Evolutionary conservation across 495 filamentous ascomycete genomes (phyloP), one percentile per base, ranked within the genome.

Genomic region (Coniosporium apollinis): DNA sequence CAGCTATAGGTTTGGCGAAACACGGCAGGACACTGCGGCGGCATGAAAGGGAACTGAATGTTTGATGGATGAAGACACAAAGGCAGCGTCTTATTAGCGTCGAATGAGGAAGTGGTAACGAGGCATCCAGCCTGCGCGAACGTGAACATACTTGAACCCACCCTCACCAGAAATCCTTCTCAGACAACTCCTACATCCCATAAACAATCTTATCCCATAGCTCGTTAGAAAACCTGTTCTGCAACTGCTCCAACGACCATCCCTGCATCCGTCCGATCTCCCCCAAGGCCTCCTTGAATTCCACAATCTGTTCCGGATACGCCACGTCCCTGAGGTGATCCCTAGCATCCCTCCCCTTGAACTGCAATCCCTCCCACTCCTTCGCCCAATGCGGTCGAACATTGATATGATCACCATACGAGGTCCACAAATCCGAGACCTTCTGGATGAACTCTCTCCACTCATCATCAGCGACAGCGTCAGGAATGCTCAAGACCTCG

Each of bases 311-410:
- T 19, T 63, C 49, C 33, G 58, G 58, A 33, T 67, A 69, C 3
- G 55, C 60, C 0, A 54, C 52, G 9, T 56, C 45, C 41, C 58
- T 65, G 20, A 68, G 38, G 25, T 61, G 58, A 33, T 58, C 36
- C 2, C 45, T 37, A 44, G 54, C 52, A 1, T 53, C 42, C 43
- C 41, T 49, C 13, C 44, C 50, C 28, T 38, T 33, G 33, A 44
- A 49, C 50, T 16, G 51, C 46, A 52, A 33, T 3, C 13, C 20
- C 28, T 50, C 35, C 67, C 67, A 69, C 38, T 70, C 63, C 47
- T 71, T 71, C 0, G 67, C 67, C 67, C 64, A 67, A 42, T 71
- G 67, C 9, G 67, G 66, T 5, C 67, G 39, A 14, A 60, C 54
- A 26, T 63, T 58, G 24, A 60, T 34, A 24, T 52, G 30, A 11